A percentile compares a stretch with the other conserved stretches of the same genome.
phyloP scores from a whole-genome alignment of 495 filamentous ascomycete species.

The Astrocystis sublimbata region DNA sequence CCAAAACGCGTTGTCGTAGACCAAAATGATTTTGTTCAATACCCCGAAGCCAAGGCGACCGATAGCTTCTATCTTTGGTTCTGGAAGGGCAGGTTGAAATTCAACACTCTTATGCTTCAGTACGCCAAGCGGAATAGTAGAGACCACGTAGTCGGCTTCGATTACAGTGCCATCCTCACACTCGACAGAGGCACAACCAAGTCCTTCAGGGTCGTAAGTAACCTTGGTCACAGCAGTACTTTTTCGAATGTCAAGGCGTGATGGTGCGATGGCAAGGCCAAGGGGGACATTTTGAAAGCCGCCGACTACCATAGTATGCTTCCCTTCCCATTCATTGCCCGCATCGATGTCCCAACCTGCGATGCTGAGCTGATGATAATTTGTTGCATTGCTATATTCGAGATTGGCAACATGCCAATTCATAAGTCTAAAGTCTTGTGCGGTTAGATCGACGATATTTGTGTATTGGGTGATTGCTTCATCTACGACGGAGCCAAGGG shows the following conservation, averaged over 20 bases:
- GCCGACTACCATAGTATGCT: constrained; percentile 87
- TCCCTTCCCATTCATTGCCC: constrained; percentile 95
- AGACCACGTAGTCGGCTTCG: constrained; percentile 82
- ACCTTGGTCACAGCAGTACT: constrained; percentile 50
- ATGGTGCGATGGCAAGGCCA: constrained; percentile 74
- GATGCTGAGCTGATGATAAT: constrained; percentile 82
- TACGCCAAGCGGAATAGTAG: constrained; percentile 86
- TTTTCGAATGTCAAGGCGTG: constrained; percentile 73
- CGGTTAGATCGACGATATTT: constrained; percentile 74
- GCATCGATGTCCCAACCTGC: constrained; percentile 95
- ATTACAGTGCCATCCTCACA: constrained; percentile 78
- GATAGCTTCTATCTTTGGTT: constrained; percentile 82
- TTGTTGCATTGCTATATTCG: constrained; percentile 93
- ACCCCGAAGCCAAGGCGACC: constrained; percentile 88
- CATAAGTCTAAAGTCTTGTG: constrained; percentile 83
- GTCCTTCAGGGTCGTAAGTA: constrained; percentile 31
- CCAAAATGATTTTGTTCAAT: constrained; percentile 92
- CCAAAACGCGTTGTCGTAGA: constrained; percentile 92
- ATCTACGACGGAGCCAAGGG: constrained; percentile 85
- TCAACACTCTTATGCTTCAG: constrained; percentile 73
- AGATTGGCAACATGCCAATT: constrained; percentile 99
- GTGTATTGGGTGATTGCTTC: constrained; percentile 86
- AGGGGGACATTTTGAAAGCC: constrained; percentile 89
- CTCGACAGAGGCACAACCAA: constrained; percentile 56
- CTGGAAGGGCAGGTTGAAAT: constrained; percentile 82